Conservation (phyloP, 2,329 filamentous ascomycete species). For the Gnomoniopsis smithogilvyi region DNA sequence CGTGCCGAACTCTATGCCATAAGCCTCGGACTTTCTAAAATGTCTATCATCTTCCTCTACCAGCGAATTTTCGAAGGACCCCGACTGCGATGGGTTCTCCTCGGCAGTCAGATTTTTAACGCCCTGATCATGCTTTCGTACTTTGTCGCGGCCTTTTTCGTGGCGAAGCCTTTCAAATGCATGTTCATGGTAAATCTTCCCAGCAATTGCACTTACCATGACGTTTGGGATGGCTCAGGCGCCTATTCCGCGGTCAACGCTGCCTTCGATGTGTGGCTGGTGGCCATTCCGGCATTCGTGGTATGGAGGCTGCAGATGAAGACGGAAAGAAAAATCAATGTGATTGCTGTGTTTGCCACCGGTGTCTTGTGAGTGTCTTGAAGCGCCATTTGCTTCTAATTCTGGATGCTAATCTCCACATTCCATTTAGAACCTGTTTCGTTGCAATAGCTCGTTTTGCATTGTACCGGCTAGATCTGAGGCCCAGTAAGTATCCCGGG, state of each 20-base stretch:
- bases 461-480: not conserved
- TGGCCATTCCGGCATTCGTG: constrained; percentile 3
- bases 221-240: constrained; percentile 7
- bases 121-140: constrained; percentile 1
- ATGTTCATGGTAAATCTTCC: constrained; percentile 8
- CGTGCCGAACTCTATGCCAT: constrained; percentile 6
- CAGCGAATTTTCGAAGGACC: constrained; percentile 12
- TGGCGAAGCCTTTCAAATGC: constrained; percentile 9
- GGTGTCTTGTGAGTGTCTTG: not conserved
- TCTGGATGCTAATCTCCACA: not conserved
- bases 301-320: constrained; percentile 14
- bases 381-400: not conserved
- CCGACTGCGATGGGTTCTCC: constrained; percentile 1
- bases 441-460: not conserved
- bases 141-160: not conserved
- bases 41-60: constrained; percentile 12
- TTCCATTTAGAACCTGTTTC: not conserved
- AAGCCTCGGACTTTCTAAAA: constrained; percentile 6
- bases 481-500: not conserved
- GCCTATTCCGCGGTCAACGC: constrained; percentile 11
- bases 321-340: not conserved
- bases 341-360: constrained; percentile 5
- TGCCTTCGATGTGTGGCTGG: constrained; percentile 10
- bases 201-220: constrained; percentile 3
- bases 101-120: constrained; percentile 6